Evolutionary conservation across 805 yeast genomes (phyloP).

Genomic region (Lipomyces spencermartinsiae): DNA sequence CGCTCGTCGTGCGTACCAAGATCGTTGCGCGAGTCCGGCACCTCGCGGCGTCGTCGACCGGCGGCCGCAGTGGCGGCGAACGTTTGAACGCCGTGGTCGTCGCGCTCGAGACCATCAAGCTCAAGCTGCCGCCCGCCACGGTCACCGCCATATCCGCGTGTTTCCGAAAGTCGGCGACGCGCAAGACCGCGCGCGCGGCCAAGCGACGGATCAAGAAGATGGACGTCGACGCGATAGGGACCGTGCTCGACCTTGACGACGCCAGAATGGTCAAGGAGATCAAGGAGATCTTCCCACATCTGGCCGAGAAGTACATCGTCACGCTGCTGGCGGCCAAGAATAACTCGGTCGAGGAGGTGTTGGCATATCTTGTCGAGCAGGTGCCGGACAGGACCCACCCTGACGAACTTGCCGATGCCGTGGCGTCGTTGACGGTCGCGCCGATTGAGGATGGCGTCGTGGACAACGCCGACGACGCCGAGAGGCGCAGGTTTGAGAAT

Average conservation of each 20-base stretch:
- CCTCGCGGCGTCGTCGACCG: not conserved
- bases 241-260: constrained; percentile 12
- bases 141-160: not conserved
- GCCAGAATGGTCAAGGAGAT: constrained; percentile 22
- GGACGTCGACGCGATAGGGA: not conserved
- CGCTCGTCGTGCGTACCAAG: constrained; percentile 28
- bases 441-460: not conserved
- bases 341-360: constrained; percentile 16
- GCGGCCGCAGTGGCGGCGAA: too few species aligned
- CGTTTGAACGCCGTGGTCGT: constrained; percentile 20
- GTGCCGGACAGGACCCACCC: not conserved
- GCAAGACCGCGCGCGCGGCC: not conserved
- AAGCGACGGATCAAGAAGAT: not conserved
- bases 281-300: constrained; percentile 18
- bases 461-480: not conserved
- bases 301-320: constrained; percentile 16
- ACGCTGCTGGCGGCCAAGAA: constrained; percentile 11
- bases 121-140: constrained; percentile 7
- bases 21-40: constrained; percentile 14
- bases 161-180: constrained; percentile 11
- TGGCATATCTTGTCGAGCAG: constrained; percentile 26
- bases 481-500: constrained; percentile 20
- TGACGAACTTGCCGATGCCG: not conserved
- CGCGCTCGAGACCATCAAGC: constrained; percentile 25
- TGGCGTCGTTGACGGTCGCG: not conserved